Evolutionary conservation across 768 basidiomycete genomes (phyloP), one percentile per base, ranked within the genome.

Genomic region (Clavaria fumosa): DNA sequence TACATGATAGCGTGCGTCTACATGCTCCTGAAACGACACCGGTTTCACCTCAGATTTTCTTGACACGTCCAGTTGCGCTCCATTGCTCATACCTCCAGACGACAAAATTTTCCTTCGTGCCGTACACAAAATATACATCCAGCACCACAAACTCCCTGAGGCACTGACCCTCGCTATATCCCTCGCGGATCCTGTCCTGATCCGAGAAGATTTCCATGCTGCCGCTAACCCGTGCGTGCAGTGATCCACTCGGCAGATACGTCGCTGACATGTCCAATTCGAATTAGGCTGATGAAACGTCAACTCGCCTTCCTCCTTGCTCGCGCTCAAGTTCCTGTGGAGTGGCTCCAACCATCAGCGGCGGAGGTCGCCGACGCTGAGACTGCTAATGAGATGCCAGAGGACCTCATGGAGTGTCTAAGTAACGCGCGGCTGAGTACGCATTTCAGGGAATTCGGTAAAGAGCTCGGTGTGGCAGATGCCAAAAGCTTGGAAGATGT

Each of bases 261-360:
- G 15, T 7, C 28, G 24, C 14, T 34, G 4, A 37, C 20, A 19
- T 20, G 7, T 26, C 14, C 5, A n/a, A n/a, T n/a, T n/a, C n/a
- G n/a, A n/a, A 17, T 17, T 46, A 86, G 83, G 15, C 55, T 76
- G 32, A 96, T 97, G 95, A 83, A 80, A 54, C 81, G 84, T 23
- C 95, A 99, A 57, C 74, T 99, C 17, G 88, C 95, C 2, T 85
- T 86, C 59, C 67, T 95, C 48, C 75, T 99, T 34, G 89, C 91
- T 7, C 83, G 95, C 31, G 78, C 93, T 2, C 85, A 90, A 50
- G 69, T 91, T 39, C 89, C 89, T 7, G 56, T 89, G 22, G 82
- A 90, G 51, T 95, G 91, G 88, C 58, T 93, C 26, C 78, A 79
- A 37, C 62, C 72, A 5, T 62, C 72, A 7, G 56, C 58, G 4